Evolutionary conservation across 2,329 filamentous ascomycete genomes (phyloP).

Genomic region (Simplicillium aogashimaense): DNA sequence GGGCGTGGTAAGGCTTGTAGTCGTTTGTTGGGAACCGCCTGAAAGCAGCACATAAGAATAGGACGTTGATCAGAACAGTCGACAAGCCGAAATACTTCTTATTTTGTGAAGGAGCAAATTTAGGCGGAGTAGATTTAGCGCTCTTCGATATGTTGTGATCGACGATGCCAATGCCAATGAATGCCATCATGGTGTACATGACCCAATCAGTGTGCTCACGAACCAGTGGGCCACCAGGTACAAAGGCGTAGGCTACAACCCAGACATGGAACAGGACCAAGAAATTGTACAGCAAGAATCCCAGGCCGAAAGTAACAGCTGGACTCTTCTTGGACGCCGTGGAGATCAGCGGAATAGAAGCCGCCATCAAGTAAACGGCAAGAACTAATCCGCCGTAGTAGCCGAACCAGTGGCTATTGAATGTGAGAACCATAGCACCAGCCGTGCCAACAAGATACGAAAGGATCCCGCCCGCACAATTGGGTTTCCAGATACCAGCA

Average conservation of each 20-base stretch:
- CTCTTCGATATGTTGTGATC: constrained; percentile 48
- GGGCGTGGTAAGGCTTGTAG: constrained; percentile 79
- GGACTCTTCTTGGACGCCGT: constrained; percentile 70
- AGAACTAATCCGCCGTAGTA: constrained; percentile 75
- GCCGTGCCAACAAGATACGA: constrained; percentile 68
- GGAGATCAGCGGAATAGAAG: constrained; percentile 63
- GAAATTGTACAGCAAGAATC: constrained; percentile 87
- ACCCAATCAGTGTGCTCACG: constrained; percentile 95
- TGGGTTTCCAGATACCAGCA: constrained; percentile 64
- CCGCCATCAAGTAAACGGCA: constrained; percentile 72
- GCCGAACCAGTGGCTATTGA: constrained; percentile 73
- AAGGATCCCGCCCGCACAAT: constrained; percentile 66
- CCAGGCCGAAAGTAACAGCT: constrained; percentile 73
- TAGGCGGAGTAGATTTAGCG: constrained; percentile 20
- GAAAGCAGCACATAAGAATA: constrained; percentile 74
- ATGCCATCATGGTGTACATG: constrained; percentile 76
- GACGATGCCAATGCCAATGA: constrained; percentile 78
- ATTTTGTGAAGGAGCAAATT: constrained; percentile 27
- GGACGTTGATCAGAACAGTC: constrained; percentile 65
- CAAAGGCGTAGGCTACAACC: constrained; percentile 97
- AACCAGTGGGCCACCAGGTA: constrained; percentile 85
- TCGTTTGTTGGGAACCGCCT: constrained; percentile 87
- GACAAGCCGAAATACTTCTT: constrained; percentile 45
- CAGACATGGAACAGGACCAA: constrained; percentile 96
- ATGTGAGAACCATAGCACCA: constrained; percentile 70